Base-by-base conservation (phyloP, 306 rosid genomes). In the Vicia villosa region DNA sequence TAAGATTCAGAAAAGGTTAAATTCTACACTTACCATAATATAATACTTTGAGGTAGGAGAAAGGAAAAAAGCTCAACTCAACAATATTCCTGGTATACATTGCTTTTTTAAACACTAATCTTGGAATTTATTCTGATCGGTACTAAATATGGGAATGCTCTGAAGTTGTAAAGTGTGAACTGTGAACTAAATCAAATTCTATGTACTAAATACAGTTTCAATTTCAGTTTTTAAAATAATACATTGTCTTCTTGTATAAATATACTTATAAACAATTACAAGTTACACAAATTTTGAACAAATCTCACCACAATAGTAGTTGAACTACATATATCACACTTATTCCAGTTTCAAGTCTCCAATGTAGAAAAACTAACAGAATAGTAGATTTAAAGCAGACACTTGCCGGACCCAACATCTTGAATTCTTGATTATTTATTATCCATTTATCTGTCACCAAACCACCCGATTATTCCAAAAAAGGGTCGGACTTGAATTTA, bases 211-310 rank as follows among this genome's bases (percentile, higher is more conserved):
- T 52, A 24, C 36, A 77, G 38, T 54, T 54, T 79, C 50, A 13
- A 24, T 19, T 10, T 36, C 43, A 22, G 45, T 47, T 21, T 26
- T 37, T 61, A 50, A 49, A 49, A 56, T 14, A 77, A 77, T 68
- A 67, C 41, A 46, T 16, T 38, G 22, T 28, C 32, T 66, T 66
- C 36, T 55, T 66, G 51, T 26, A 26, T 72, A 68, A 50, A 67
- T 49, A 34, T 46, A 22, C 19, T 54, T 56, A 52, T 22, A 57
- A 41, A 58, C 24, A 55, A 55, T 37, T 63, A 69, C 69, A 66
- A 47, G 17, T 73, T n/a, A 61, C 66, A 21, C 78, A 59, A 55
- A 49, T 67, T 73, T 51, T 40, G 45, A 59, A 67, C 43, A 68
- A 55, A 60, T 15, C 17, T 17, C 38, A 61, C 59, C 60, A 43